Base-by-base conservation (phyloP, 495 filamentous ascomycete species). In the Penicillium flavigenum region DNA sequence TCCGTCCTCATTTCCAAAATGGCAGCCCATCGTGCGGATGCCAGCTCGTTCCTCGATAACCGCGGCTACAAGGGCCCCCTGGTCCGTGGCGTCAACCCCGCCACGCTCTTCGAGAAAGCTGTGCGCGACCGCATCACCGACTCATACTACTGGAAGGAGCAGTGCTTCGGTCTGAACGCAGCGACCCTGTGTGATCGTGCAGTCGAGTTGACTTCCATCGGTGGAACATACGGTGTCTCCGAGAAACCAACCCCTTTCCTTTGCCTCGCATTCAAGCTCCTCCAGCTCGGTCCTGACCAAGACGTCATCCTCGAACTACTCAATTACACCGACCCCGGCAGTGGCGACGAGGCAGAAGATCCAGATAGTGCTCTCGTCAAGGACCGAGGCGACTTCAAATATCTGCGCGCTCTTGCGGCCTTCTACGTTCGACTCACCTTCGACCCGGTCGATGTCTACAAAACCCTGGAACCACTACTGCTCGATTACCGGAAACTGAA, bases 81-180 rank as follows among this genome's bases (percentile, higher is more conserved):
- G 10, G 79, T 90, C 52, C 87, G 86, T 72, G 89, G 91, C 39
- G 83, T 92, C 61, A 96, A 96, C 75, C 92, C 92, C 0, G 86
- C 89, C 7, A 89, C 88, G 7, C 89, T 97, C 38, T 86, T 97
- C 78, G 92, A 97, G 65, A 94, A 92, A 69, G 86, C 90, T 14
- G 90, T 96, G 56, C 88, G 91, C 57, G 93, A 98, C 70, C 91
- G 94, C 65, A 97, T 98, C 72, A 85, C 90, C 54, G 89, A 96
- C 59, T 88, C 84, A 60, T 94, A 95, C 76, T 98, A 96, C 78
- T 98, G 90, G 89, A 96, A 97, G 73, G 95, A 98, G 71, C 92
- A 96, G 72, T 95, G 92, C 69, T 98, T 97, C 76, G 94, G 88
- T 22, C 77, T 98, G 58, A 98, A 98, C 75, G 90, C 91, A 52